These are phyloP conservation scores for Neodidymelliopsis sp. DNA, from an alignment of 2,329 filamentous ascomycete genomes.

Conservation along the genomic window DNA sequence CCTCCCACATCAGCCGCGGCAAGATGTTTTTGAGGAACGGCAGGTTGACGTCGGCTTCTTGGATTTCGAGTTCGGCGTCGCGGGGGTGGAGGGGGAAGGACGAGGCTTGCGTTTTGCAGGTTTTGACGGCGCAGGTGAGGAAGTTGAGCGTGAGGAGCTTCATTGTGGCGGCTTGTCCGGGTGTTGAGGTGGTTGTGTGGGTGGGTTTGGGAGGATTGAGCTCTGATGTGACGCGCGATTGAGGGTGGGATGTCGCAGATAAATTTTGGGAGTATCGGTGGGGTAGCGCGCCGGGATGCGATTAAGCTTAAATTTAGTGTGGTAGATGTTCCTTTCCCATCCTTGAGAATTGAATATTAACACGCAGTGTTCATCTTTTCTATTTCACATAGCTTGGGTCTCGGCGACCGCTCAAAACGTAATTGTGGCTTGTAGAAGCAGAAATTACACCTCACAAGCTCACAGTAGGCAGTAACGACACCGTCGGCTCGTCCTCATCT, in stretches of 20 bases:
- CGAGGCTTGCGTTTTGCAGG: constrained; percentile 80
- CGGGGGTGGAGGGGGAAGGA: constrained; percentile 93
- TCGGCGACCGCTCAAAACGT: too few relatives aligned
- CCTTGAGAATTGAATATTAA: too few relatives aligned
- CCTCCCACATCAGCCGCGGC: constrained; percentile 87
- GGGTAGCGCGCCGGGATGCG: constrained; percentile 21
- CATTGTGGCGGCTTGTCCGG: constrained; percentile 66
- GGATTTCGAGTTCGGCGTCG: constrained; percentile 87
- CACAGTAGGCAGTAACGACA: too few relatives aligned
- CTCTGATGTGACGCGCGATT: background rate
- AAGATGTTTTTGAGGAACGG: constrained; percentile 84
- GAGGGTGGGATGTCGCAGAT: constrained; percentile 1
- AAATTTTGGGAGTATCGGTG: constrained; percentile 17
- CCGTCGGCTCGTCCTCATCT: too few relatives aligned
- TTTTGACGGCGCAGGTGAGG: constrained; percentile 92
- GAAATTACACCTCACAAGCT: too few relatives aligned
- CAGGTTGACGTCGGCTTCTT: constrained; percentile 82
- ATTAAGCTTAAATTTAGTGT: constrained; percentile 28
- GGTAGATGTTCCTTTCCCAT: too few relatives aligned
- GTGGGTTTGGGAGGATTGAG: background rate
- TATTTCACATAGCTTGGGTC: too few relatives aligned
- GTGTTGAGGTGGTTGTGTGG: background rate
- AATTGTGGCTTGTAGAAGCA: too few relatives aligned
- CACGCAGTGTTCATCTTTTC: too few relatives aligned
- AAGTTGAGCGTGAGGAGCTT: constrained; percentile 97